Percentiles rank a stretch among this genome's conserved stretches.
These are phyloP conservation scores for Auxenochlorella pyrenoidosa DNA, from an alignment of 139 green algal genomes.

Conservation along the genomic window DNA sequence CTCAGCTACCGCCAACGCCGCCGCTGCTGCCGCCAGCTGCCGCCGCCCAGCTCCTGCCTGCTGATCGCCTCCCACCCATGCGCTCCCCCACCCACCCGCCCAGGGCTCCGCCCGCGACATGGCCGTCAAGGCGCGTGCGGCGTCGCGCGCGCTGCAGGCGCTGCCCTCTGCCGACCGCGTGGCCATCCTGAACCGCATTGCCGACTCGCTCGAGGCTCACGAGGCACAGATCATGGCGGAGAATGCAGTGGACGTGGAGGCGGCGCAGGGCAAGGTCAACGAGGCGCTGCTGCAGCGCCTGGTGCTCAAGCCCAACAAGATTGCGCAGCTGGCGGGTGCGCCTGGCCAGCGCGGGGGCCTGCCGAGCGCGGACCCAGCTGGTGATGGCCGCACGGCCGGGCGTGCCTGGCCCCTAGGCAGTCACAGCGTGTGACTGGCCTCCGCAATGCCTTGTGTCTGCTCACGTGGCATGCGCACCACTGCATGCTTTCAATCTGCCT, in stretches of 20 bases:
- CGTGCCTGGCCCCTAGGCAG: too few species aligned
- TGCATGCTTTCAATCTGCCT: too few species aligned
- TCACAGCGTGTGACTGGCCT: too few species aligned
- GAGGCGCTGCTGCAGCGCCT: constrained; percentile 93
- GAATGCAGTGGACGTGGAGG: constrained; percentile 85
- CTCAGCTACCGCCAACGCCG: neutral
- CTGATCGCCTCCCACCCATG: neutral
- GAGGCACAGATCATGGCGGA: constrained; percentile 84
- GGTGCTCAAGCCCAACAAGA: constrained; percentile 93
- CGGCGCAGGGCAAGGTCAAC: constrained; percentile 57
- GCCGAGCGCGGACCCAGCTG: too few species aligned
- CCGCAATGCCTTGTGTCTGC: too few species aligned
- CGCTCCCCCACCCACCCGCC: too few species aligned
- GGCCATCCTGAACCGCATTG: constrained; percentile 82
- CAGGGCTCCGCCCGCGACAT: constrained; percentile 30
- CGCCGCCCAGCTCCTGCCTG: neutral
- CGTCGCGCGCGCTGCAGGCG: constrained; percentile 83
- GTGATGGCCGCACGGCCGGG: too few species aligned
- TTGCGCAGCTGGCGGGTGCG: constrained; percentile 80
- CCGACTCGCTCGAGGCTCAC: constrained; percentile 77
- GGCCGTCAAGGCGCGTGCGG: constrained; percentile 67
- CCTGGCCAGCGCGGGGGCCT: neutral
- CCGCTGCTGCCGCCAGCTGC: neutral
- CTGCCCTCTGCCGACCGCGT: constrained; percentile 73
- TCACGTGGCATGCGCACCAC: too few species aligned